Percentiles rank a stretch among this genome's conserved stretches.
Conservation (phyloP, 2,329 filamentous ascomycete species). For the Aureobasidium leucospermi region DNA sequence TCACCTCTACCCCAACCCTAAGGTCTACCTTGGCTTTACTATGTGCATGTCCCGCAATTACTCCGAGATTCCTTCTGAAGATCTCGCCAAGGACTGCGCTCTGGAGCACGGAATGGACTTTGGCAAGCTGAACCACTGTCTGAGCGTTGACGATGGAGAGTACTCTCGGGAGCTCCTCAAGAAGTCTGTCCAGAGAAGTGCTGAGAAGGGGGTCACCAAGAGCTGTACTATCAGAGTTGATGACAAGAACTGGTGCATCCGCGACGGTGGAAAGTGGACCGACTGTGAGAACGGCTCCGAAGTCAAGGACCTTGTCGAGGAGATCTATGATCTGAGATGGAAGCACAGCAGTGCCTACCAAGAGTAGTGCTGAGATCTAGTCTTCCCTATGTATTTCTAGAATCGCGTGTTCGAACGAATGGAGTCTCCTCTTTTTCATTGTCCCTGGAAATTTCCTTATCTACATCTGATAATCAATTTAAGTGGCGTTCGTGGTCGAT, state of each 20-base stretch:
- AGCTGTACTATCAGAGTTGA: slow-evolving; percentile 57
- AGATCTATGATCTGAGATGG: slow-evolving; percentile 51
- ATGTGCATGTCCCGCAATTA: slow-evolving; percentile 82
- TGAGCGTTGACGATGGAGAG: slow-evolving; percentile 66
- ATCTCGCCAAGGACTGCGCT: slow-evolving; percentile 79
- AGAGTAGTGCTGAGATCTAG: not conserved
- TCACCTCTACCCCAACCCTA: slow-evolving; percentile 73
- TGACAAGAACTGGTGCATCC: slow-evolving; percentile 73
- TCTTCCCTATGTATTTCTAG: not conserved
- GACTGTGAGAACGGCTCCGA: slow-evolving; percentile 64
- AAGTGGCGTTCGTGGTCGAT: not conserved
- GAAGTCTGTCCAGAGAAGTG: slow-evolving; percentile 58
- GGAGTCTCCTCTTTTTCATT: not conserved
- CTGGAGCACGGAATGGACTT: slow-evolving; percentile 87
- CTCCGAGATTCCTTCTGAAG: slow-evolving; percentile 64
- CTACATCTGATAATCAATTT: slow-evolving; percentile 11
- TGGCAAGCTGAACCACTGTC: slow-evolving; percentile 71
- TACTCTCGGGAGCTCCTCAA: slow-evolving; percentile 62
- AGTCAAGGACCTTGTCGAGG: slow-evolving; percentile 66
- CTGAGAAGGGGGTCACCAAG: slow-evolving; percentile 37
- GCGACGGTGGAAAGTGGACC: slow-evolving; percentile 70
- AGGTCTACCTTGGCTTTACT: slow-evolving; percentile 84
- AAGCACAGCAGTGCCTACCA: slow-evolving; percentile 32
- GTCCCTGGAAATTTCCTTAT: not conserved
- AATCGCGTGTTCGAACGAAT: not conserved